Evolutionary conservation across 257 asterid species (phyloP), one percentile per base, ranked within the genome.

Genomic region (Osmanthus fragrans): DNA sequence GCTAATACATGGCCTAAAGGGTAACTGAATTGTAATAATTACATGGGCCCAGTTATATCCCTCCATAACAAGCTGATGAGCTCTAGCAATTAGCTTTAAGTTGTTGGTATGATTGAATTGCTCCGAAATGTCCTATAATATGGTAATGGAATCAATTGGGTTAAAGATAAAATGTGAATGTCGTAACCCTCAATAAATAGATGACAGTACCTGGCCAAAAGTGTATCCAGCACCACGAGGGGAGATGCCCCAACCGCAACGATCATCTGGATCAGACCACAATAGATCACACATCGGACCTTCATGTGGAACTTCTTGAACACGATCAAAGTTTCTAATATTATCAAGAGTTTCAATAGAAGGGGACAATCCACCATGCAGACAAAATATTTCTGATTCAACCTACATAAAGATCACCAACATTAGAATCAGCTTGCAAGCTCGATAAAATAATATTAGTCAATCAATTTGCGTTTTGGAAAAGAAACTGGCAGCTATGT

Each of bases 221-320:
- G 97, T 92, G 80, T 92, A 92, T 36, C 97, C 97, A 85, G 97
- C 97, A 78, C 97, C 97, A 80, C 97, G 92, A 5, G 97, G 97
- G 34, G 97, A 92, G 74, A 92, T 92, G 32, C 97, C 97, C 97
- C 97, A 92, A 77, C 97, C 97, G 71, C 96, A 92, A 32, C 97
- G 93, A 75, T 90, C 97, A 85, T 92, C 97, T 7, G 97, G 97
- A 76, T 92, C 97, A 64, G 97, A 92, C 97, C 97, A 92, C 80
- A 92, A 76, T 42, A 92, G 88, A 79, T 92, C 96, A 86, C 97
- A 92, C 97, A 92, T 92, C 16, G 97, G 92, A 73, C 97, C 97
- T 79, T 92, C 96, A 74, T 92, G 97, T 37, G 97, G 97, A 83
- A 90, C 97, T 84, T 92, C 96, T 56, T 90, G 97, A 75, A 89